Base-by-base conservation (phyloP, 2,329 filamentous ascomycete genomes). In the Aureobasidium musti region DNA sequence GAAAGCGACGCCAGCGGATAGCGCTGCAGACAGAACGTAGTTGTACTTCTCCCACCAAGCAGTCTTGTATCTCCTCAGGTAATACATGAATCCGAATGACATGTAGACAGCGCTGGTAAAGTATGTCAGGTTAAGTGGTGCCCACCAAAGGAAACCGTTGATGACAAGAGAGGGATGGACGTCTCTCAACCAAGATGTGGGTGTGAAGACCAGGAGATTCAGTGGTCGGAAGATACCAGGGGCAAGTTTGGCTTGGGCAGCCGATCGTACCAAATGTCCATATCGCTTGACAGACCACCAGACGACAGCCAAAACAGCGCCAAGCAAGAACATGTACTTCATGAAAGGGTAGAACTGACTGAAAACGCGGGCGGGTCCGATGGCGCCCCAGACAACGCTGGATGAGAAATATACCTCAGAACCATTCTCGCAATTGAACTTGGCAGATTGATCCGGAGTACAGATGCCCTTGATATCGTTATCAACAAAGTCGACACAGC, bases 341-440 rank as follows among this genome's bases (percentile, higher is more conserved):
- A 84, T 73, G 1, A 75, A 72, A 2, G 77, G 79, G 71, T 84
- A 84, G 57, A 83, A 82, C 57, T 76, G 74, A 6, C 81, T 81
- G 17, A 74, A 84, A 2, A 84, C 76, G n/a, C 82, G 77, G 1
- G 76, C 74, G 0, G 83, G 83, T 1, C 83, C 83, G 19, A 85
- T 79, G 17, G 79, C 77, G 52, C 80, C 83, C 92, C 92, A 96
- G 4, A 96, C 84, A 65, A 96, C 93, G 65, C 88, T 91, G 63
- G 91, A 91, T 77, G 95, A 95, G 82, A 96, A 96, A 77, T 96
- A 96, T 77, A 96, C 91, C 1, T 96, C 91, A 13, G 91, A 85
- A 0, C 91, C 92, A 66, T 95, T 90, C n/a, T 91, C 92, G 71
- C 92, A 96, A 21, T 90, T 93, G 79, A 96, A 96, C 13, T 91